Evolutionary conservation across 2,329 filamentous ascomycete genomes (phyloP).

Genomic region (Botrytis fabae): DNA sequence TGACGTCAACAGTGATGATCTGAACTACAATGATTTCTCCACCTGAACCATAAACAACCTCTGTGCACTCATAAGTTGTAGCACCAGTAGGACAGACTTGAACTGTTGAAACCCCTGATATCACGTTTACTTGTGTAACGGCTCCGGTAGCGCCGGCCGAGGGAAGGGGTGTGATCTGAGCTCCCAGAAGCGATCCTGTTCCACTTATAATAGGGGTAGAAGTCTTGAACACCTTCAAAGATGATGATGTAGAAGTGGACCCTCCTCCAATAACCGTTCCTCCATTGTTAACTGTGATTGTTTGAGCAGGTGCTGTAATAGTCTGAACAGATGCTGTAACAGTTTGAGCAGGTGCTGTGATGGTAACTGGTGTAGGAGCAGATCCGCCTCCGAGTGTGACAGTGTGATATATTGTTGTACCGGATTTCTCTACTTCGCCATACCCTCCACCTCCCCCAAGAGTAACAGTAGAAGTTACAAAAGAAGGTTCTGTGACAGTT

Average conservation of each 20-base stretch:
- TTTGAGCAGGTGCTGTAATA: not conserved
- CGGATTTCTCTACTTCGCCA: not conserved
- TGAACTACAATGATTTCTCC: conserved; percentile 19
- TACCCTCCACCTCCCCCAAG: not conserved
- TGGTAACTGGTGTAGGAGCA: conserved; percentile 1
- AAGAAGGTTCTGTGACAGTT: conserved; percentile 2
- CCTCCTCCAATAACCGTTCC: not conserved
- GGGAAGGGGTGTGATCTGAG: conserved; percentile 4
- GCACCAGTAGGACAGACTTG: conserved; percentile 22
- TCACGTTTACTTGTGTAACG: conserved; percentile 21
- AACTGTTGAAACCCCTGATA: conserved; percentile 20
- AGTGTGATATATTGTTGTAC: conserved; percentile 10
- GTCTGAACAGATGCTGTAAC: not conserved
- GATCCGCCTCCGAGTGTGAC: not conserved
- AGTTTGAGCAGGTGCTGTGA: conserved; percentile 10
- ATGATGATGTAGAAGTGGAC: not conserved
- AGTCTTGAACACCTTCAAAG: conserved; percentile 15
- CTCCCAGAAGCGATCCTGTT: conserved; percentile 12
- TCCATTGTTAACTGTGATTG: conserved; percentile 2
- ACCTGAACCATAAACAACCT: conserved; percentile 15
- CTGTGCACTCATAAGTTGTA: conserved; percentile 18
- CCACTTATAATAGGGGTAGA: conserved; percentile 13
- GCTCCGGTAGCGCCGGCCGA: not conserved
- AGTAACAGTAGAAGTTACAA: conserved; percentile 5
- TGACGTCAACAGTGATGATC: conserved; percentile 23